Percentiles rank a stretch among this genome's conserved stretches.
Evolutionary conservation across 1,284 basidiomycete genomes (phyloP).

Genomic region (Mycosarcoma maydis): DNA sequence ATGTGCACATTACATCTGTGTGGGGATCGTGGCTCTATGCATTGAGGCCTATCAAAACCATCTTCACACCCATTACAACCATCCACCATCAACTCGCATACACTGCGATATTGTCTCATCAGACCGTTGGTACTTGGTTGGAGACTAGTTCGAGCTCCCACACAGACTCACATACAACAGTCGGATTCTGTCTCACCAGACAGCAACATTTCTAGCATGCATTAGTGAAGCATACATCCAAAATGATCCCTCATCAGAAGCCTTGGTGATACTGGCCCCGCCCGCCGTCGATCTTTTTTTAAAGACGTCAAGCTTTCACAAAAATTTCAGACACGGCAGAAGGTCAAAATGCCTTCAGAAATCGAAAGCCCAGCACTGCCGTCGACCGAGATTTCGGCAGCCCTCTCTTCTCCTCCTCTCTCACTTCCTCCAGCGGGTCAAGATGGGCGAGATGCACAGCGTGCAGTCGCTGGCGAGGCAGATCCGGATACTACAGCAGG

Average conservation of each 20-base stretch:
- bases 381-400: constrained; percentile 35
- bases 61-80: too few relatives aligned
- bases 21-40: constrained; percentile 4
- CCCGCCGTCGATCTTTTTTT: neutral
- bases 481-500: constrained; percentile 7
- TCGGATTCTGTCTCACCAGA: neutral
- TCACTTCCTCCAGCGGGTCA: constrained; percentile 36
- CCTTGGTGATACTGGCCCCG: constrained; percentile 1
- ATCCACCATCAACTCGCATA: neutral
- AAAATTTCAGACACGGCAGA: too few relatives aligned
- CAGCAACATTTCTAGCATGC: neutral
- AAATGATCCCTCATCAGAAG: constrained; percentile 2
- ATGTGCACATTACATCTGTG: constrained; percentile 4
- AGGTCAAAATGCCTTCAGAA: constrained; percentile 12
- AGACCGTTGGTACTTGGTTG: too few relatives aligned
- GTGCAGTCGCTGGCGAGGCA: constrained; percentile 17
- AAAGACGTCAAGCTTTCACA: too few relatives aligned
- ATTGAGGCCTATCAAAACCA: neutral
- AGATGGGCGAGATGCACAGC: constrained; percentile 37
- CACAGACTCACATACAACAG: neutral
- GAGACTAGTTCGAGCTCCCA: too few relatives aligned
- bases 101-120: too few relatives aligned
- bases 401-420: constrained; percentile 11
- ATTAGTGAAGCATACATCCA: constrained; percentile 1
- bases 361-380: constrained; percentile 27